A percentile compares a stretch with the other conserved stretches of the same genome.
These are phyloP conservation scores for Ustilago vetiveriae DNA, from an alignment of 1,284 basidiomycete species.

Conservation along the genomic window DNA sequence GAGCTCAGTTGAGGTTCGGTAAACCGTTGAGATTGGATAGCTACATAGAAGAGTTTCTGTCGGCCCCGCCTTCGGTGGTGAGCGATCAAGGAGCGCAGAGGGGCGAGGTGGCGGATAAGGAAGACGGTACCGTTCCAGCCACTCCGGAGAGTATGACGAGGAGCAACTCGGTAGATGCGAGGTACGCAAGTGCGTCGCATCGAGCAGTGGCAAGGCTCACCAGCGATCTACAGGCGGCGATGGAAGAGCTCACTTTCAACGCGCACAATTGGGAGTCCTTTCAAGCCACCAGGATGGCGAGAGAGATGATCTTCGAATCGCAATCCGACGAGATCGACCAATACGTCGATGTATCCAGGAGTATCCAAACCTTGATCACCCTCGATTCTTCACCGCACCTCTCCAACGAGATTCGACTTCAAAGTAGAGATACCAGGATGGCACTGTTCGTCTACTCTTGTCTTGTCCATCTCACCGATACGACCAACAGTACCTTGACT, in stretches of 20 bases:
- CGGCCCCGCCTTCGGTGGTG: neutral
- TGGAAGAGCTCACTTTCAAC: slow-evolving; percentile 84
- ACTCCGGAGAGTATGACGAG: slow-evolving; percentile 42
- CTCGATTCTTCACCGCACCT: neutral
- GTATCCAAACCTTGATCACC: slow-evolving; percentile 20
- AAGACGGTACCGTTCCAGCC: slow-evolving; percentile 31
- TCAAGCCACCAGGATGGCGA: slow-evolving; percentile 84
- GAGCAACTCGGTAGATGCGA: neutral
- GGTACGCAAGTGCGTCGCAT: slow-evolving; percentile 69
- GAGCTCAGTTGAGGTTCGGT: slow-evolving; percentile 75
- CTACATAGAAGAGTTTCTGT: slow-evolving; percentile 80
- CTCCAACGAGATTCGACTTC: neutral
- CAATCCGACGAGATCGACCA: slow-evolving; percentile 11
- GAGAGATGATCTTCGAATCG: slow-evolving; percentile 80
- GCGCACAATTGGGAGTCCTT: slow-evolving; percentile 92
- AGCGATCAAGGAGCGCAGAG: neutral
- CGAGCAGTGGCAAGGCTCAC: slow-evolving; percentile 88
- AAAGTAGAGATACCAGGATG: neutral
- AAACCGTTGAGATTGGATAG: slow-evolving; percentile 78
- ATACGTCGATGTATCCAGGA: slow-evolving; percentile 26
- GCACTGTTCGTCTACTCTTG: slow-evolving; percentile 29
- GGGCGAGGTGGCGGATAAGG: neutral
- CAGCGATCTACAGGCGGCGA: slow-evolving; percentile 75
- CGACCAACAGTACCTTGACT: slow-evolving; percentile 17
- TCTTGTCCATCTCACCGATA: slow-evolving; percentile 20